Evolutionary conservation across 2,329 filamentous ascomycete species (phyloP).

Genomic region (Hypoxylon sp.): DNA sequence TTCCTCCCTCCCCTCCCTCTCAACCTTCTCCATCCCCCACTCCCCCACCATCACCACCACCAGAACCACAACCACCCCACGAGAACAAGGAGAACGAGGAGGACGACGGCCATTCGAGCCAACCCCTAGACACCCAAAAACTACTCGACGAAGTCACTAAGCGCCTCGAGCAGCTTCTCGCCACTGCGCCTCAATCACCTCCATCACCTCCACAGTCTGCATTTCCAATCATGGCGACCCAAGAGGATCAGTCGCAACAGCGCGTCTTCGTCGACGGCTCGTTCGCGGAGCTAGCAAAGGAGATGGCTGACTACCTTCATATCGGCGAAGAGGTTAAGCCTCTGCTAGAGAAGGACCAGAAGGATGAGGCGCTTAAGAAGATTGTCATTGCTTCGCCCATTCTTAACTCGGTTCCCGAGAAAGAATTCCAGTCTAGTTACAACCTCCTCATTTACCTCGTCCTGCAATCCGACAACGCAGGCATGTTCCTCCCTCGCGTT

Average conservation of each 20-base stretch:
- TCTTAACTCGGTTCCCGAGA: slow-evolving; percentile 90
- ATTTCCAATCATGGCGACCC: slow-evolving; percentile 14
- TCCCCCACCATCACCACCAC: not conserved
- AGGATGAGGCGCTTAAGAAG: slow-evolving; percentile 91
- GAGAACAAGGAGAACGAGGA: slow-evolving; percentile 4
- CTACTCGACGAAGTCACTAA: not conserved
- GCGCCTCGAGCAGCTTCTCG: not conserved
- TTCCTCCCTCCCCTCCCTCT: not conserved
- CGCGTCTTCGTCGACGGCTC: slow-evolving; percentile 88
- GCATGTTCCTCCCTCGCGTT: slow-evolving; percentile 88
- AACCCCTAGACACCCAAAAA: not conserved
- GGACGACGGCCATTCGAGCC: not conserved
- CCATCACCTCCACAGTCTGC: not conserved
- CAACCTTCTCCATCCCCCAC: not conserved
- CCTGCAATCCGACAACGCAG: slow-evolving; percentile 85
- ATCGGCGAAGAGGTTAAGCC: slow-evolving; percentile 83
- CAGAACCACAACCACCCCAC: not conserved
- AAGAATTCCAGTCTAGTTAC: slow-evolving; percentile 96
- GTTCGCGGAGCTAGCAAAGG: slow-evolving; percentile 92
- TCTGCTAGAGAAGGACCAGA: slow-evolving; percentile 79
- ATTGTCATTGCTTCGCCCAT: slow-evolving; percentile 83
- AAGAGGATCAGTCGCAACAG: slow-evolving; percentile 63
- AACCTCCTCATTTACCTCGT: slow-evolving; percentile 97
- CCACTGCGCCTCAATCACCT: not conserved
- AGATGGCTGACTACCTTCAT: slow-evolving; percentile 96